These are phyloP conservation scores for Volvariella surrecta DNA, from an alignment of 1,284 basidiomycete species.

Conservation along the genomic window DNA sequence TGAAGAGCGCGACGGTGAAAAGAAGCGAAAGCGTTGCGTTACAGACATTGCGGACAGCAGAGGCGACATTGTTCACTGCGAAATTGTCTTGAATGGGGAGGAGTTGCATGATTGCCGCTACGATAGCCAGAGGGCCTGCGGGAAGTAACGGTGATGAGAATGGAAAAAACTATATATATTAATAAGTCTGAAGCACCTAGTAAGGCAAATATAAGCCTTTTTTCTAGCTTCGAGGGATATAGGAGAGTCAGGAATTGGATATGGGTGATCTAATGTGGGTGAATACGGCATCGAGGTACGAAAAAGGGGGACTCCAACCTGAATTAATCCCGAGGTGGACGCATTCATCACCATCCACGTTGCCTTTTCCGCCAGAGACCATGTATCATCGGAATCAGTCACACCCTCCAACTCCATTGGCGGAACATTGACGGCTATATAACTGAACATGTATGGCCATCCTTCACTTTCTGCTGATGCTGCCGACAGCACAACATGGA, in stretches of 20 bases:
- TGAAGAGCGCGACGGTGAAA: slow-evolving; percentile 82
- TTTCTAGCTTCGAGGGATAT: slow-evolving; percentile 91
- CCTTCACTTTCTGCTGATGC: slow-evolving; percentile 54
- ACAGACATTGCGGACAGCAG: slow-evolving; percentile 88
- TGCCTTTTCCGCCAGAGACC: slow-evolving; percentile 63
- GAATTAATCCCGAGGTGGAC: slow-evolving; percentile 76
- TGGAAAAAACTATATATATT: slow-evolving; percentile 2
- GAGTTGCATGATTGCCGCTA: slow-evolving; percentile 82
- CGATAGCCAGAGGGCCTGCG: slow-evolving; percentile 76
- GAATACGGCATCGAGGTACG: neutral
- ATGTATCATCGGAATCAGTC: slow-evolving; percentile 22
- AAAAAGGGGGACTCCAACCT: slow-evolving; percentile 44
- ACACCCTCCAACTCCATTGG: slow-evolving; percentile 27
- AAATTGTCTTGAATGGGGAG: slow-evolving; percentile 49
- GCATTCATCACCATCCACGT: slow-evolving; percentile 89
- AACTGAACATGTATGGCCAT: slow-evolving; percentile 96
- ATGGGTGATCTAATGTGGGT: slow-evolving; percentile 71
- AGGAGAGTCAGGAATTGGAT: slow-evolving; percentile 97
- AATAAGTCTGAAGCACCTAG: slow-evolving; percentile 43
- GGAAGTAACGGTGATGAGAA: slow-evolving; percentile 5
- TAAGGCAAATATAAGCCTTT: slow-evolving; percentile 79
- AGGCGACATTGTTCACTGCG: slow-evolving; percentile 52
- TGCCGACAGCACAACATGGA: slow-evolving; percentile 64
- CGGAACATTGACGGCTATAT: slow-evolving; percentile 80
- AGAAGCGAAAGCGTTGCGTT: slow-evolving; percentile 92